Evolutionary conservation across 345 rosid genomes (phyloP).

Genomic region (Aethionema arabicum): DNA sequence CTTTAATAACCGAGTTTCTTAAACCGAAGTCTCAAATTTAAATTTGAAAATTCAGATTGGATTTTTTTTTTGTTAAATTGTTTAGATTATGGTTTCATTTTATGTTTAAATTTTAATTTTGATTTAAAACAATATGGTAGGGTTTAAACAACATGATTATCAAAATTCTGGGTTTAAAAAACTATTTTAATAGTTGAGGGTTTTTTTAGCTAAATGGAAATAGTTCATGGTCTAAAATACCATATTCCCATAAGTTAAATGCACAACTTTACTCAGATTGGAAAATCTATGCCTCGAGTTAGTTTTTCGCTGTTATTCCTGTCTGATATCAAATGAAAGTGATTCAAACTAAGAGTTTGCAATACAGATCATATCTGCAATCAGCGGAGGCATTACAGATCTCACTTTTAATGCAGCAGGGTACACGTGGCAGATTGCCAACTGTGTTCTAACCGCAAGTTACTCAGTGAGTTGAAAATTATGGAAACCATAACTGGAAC

Average conservation of each 20-base stretch:
- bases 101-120: no score
- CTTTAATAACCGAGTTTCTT: no score
- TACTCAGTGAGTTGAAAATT: slow-evolving; percentile 58
- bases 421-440: slow-evolving; percentile 74
- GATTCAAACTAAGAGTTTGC: slow-evolving; percentile 20
- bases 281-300: slow-evolving; percentile 3
- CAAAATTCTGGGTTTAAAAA: no score
- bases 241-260: neutral
- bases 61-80: no score
- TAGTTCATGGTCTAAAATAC: no score
- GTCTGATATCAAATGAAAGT: neutral
- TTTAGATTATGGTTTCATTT: no score
- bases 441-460: slow-evolving; percentile 84
- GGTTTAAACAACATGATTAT: no score
- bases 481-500: slow-evolving; percentile 16
- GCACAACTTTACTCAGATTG: neutral
- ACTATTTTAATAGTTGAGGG: no score
- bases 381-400: slow-evolving; percentile 82
- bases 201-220: no score
- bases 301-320: slow-evolving; percentile 2
- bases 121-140: no score
- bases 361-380: slow-evolving; percentile 80
- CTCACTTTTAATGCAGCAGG: slow-evolving; percentile 75
- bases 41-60: no score
- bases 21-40: no score